Percentiles rank a stretch among this genome's conserved stretches.
phyloP scores from a whole-genome alignment of 257 asterid species.

The Plantago elongata region DNA sequence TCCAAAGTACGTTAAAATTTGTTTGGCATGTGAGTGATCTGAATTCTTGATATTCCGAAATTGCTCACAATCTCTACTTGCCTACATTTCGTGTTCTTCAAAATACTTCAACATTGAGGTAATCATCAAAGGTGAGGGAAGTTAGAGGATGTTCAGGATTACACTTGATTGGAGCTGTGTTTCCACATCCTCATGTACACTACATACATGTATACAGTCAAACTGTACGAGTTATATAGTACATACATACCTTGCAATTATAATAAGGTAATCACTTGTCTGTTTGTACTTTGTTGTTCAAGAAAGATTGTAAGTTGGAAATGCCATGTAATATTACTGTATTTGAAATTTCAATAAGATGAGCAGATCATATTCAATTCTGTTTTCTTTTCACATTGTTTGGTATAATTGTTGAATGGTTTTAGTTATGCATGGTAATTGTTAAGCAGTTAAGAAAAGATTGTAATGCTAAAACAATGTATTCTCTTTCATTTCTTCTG shows the following conservation, averaged over 20 bases:
- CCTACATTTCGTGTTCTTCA: constrained; percentile 4
- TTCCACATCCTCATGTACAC: constrained; percentile 8
- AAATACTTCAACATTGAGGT: constrained; percentile 5
- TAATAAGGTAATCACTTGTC: not conserved
- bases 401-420: too few relatives aligned
- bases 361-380: too few relatives aligned
- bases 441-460: too few relatives aligned
- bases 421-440: too few relatives aligned
- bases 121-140: constrained; percentile 10
- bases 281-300: not conserved
- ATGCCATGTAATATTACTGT: constrained; percentile 1
- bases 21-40: not conserved
- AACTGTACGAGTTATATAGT: constrained; percentile 17
- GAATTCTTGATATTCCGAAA: not conserved
- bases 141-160: constrained; percentile 8
- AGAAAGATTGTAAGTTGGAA: not conserved
- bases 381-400: too few relatives aligned
- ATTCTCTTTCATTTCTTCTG: too few relatives aligned
- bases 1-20: not conserved
- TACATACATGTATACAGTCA: not conserved
- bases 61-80: constrained; percentile 9
- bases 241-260: not conserved
- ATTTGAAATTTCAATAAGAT: not conserved
- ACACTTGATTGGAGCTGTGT: constrained; percentile 6
- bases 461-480: too few relatives aligned